Evolutionary conservation across 768 basidiomycete genomes (phyloP).

Genomic region (Psilocybe cubensis): DNA sequence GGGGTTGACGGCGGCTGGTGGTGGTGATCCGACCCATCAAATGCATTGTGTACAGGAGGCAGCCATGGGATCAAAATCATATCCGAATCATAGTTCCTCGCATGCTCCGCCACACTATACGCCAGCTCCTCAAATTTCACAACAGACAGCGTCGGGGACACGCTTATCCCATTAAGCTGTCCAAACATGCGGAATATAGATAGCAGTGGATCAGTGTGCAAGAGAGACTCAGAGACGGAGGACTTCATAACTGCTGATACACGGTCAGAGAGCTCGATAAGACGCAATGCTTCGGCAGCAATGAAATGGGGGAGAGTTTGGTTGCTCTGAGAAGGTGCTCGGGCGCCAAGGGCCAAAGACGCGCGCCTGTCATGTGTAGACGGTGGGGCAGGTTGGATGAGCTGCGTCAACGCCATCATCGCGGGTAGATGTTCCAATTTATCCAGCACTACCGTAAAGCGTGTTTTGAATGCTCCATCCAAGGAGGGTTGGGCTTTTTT

Average conservation of each 20-base stretch:
- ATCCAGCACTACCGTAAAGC: slow-evolving; percentile 87
- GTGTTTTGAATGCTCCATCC: slow-evolving; percentile 44
- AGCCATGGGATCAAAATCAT: slow-evolving; percentile 88
- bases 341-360: not conserved
- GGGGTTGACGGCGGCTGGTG: slow-evolving; percentile 13
- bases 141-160: slow-evolving; percentile 70
- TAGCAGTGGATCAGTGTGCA: slow-evolving; percentile 74
- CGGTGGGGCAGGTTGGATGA: slow-evolving; percentile 55
- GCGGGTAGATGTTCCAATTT: slow-evolving; percentile 88
- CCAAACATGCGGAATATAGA: slow-evolving; percentile 80
- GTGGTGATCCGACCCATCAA: slow-evolving; percentile 14
- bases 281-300: slow-evolving; percentile 74
- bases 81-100: slow-evolving; percentile 59
- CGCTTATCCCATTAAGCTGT: slow-evolving; percentile 66
- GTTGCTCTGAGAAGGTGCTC: slow-evolving; percentile 7
- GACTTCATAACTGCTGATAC: slow-evolving; percentile 90
- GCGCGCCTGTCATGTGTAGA: slow-evolving; percentile 6
- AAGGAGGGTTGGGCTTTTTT: slow-evolving; percentile 10
- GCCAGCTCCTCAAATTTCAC: slow-evolving; percentile 80
- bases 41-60: slow-evolving; percentile 38
- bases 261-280: slow-evolving; percentile 87
- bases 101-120: slow-evolving; percentile 69
- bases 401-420: slow-evolving; percentile 88
- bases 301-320: slow-evolving; percentile 28
- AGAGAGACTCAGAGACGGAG: slow-evolving; percentile 65